These are phyloP conservation scores for Hygrophoropsis aurantiaca DNA, from an alignment of 768 basidiomycete genomes.

Conservation along the genomic window DNA sequence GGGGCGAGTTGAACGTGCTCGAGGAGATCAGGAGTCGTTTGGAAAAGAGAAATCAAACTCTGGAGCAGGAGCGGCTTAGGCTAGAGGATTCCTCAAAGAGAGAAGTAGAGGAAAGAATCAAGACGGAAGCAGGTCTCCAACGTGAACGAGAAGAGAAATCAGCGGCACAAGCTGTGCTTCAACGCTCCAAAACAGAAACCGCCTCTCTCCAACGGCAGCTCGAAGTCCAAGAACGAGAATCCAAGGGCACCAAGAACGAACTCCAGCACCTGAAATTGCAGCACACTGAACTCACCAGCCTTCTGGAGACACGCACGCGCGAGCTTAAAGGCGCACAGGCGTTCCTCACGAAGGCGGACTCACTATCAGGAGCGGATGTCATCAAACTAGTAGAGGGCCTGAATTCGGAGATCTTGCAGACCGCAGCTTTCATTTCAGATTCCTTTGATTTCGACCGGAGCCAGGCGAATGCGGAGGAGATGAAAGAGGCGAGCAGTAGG, in stretches of 20 bases:
- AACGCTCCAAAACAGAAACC: slow-evolving; percentile 17
- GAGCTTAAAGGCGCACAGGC: slow-evolving; percentile 44
- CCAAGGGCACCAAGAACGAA: slow-evolving; percentile 25
- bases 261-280: slow-evolving; percentile 21
- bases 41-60: slow-evolving; percentile 15
- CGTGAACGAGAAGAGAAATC: slow-evolving; percentile 21
- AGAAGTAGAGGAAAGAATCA: slow-evolving; percentile 13
- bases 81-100: slow-evolving; percentile 12
- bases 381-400: slow-evolving; percentile 37
- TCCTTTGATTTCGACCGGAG: slow-evolving; percentile 30
- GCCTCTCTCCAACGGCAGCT: slow-evolving; percentile 19
- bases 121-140: slow-evolving; percentile 15
- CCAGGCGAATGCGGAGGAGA: slow-evolving; percentile 16
- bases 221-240: slow-evolving; percentile 20
- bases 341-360: slow-evolving; percentile 45
- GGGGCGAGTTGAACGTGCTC: slow-evolving; percentile 4
- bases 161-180: slow-evolving; percentile 4
- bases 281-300: slow-evolving; percentile 26
- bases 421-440: slow-evolving; percentile 44
- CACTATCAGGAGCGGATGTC: slow-evolving; percentile 44
- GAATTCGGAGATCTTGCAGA: slow-evolving; percentile 50
- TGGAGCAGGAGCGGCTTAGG: slow-evolving; percentile 17
- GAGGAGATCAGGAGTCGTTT: slow-evolving; percentile 8
- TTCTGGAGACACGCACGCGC: slow-evolving; percentile 32
- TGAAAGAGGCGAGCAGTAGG: slow-evolving; percentile 25